phyloP scores from a whole-genome alignment of 2,329 filamentous ascomycete genomes.

The Calonectria pauciramosa region DNA sequence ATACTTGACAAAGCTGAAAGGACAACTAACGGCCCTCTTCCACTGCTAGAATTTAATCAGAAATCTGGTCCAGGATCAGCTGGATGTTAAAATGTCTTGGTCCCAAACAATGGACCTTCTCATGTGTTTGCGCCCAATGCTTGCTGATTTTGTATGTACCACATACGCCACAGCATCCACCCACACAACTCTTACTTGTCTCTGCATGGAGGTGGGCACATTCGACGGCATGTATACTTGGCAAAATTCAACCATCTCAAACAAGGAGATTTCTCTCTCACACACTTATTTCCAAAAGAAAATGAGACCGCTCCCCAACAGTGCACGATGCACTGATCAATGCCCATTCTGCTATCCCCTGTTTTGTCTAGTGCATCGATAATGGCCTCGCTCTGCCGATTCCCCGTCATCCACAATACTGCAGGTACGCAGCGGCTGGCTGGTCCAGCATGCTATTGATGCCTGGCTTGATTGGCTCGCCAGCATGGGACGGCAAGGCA shows the following conservation, averaged over 20 bases:
- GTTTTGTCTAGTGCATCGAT: constrained; percentile 9
- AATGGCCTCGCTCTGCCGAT: constrained; percentile 6
- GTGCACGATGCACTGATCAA: not conserved
- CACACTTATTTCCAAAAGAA: not conserved
- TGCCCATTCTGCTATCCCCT: constrained; percentile 7
- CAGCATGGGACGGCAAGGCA: constrained; percentile 10
- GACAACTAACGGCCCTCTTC: not conserved
- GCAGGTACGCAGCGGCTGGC: constrained; percentile 42
- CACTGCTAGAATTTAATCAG: not conserved
- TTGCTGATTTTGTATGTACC: not conserved
- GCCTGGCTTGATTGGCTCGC: constrained; percentile 37
- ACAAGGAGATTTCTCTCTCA: not conserved
- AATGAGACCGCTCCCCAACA: no score
- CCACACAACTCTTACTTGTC: no score
- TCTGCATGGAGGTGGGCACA: not conserved
- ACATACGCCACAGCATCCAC: not conserved
- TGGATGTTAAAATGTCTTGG: not conserved
- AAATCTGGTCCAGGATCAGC: not conserved
- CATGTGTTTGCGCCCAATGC: not conserved
- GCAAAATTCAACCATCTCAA: not conserved
- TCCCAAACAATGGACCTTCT: not conserved
- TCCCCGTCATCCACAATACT: constrained; percentile 27
- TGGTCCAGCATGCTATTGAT: constrained; percentile 7
- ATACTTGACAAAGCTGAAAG: not conserved
- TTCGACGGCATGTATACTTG: not conserved